Percentiles rank a stretch among this genome's conserved stretches.
Evolutionary conservation across 2,329 filamentous ascomycete genomes (phyloP).

Genomic region (Plenodomus tracheiphilus): DNA sequence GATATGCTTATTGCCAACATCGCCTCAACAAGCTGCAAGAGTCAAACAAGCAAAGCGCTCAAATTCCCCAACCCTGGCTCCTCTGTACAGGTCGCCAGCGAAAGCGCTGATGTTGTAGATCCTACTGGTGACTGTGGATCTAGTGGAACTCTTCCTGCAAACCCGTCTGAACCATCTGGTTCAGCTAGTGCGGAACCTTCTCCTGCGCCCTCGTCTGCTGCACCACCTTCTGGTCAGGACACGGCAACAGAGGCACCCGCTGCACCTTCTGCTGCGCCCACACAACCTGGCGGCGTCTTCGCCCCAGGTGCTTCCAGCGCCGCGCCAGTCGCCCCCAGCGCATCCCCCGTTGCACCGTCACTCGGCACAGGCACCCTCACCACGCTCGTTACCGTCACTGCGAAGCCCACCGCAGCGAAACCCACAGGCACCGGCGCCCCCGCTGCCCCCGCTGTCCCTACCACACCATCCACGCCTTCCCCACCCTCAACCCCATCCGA

Average conservation of each 20-base stretch:
- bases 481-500: conserved; percentile 12
- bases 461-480: conserved; percentile 15
- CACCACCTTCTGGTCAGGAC: neutral
- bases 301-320: conserved; percentile 34
- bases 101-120: conserved; percentile 17
- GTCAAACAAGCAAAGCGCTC: conserved; percentile 57
- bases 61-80: conserved; percentile 69
- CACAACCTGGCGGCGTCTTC: conserved; percentile 35
- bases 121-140: conserved; percentile 29
- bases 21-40: conserved; percentile 56
- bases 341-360: conserved; percentile 13
- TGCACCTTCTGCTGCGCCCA: conserved; percentile 14
- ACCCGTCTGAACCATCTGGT: conserved; percentile 16
- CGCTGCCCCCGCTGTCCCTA: conserved; percentile 12
- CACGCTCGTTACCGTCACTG: conserved; percentile 36
- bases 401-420: conserved; percentile 13
- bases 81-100: conserved; percentile 52
- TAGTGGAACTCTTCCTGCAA: conserved; percentile 21
- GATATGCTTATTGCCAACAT: conserved; percentile 76
- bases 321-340: conserved; percentile 3
- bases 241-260: neutral
- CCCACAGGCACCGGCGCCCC: conserved; percentile 16
- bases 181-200: conserved; percentile 10
- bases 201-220: conserved; percentile 8
- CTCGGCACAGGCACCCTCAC: conserved; percentile 23